Conservation (phyloP, 1,139 yeast species). For the Yamadazyma atmosphaerica region DNA sequence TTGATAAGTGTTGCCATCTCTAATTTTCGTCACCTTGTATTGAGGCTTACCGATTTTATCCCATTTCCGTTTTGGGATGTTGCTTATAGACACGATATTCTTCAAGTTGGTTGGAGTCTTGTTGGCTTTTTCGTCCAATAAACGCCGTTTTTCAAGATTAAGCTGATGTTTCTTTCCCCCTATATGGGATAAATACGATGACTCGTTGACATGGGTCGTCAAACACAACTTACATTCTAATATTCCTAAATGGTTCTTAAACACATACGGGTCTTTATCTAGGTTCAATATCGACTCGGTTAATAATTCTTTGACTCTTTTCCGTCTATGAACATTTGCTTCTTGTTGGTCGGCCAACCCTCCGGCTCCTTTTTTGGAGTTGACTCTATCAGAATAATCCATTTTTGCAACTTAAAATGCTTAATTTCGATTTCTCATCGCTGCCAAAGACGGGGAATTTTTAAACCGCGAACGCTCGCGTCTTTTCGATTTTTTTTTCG, state of each 20-base stretch:
- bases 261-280: conserved; percentile 76
- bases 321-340: conserved; percentile 63
- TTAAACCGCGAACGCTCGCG: not conserved
- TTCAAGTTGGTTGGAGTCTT: conserved; percentile 14
- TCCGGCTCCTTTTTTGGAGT: conserved; percentile 55
- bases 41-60: conserved; percentile 72
- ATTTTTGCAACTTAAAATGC: conserved; percentile 16
- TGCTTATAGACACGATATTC: conserved; percentile 27
- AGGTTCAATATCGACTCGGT: conserved; percentile 60
- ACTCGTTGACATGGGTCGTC: conserved; percentile 71
- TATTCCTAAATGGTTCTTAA: conserved; percentile 70
- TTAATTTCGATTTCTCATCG: not conserved
- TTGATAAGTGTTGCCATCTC: conserved; percentile 58
- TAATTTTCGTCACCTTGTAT: conserved; percentile 62
- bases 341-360: conserved; percentile 75
- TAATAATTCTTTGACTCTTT: conserved; percentile 64
- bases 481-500: not conserved
- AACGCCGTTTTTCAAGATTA: conserved; percentile 60
- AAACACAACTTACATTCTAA: conserved; percentile 76
- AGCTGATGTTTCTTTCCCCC: conserved; percentile 77
- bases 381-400: conserved; percentile 49
- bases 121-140: conserved; percentile 36
- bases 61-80: conserved; percentile 49
- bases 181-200: conserved; percentile 77
- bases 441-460: not conserved